A percentile compares a stretch with the other conserved stretches of the same genome.
These are phyloP conservation scores for Millerozyma acaciae DNA, from an alignment of 805 yeast genomes.

Conservation along the genomic window DNA sequence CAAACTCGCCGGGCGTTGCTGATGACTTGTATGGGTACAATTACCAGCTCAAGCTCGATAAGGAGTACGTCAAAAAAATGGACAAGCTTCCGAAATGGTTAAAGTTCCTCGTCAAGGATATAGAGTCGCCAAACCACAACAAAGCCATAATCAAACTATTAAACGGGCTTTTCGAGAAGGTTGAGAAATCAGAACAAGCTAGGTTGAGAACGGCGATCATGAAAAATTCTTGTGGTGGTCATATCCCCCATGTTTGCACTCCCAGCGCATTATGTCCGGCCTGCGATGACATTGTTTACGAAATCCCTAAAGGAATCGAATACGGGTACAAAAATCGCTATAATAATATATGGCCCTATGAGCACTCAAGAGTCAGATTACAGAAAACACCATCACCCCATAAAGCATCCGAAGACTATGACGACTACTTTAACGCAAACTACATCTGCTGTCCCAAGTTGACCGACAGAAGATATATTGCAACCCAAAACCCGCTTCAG, in stretches of 20 bases:
- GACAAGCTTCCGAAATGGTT: conserved; percentile 33
- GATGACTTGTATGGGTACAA: conserved; percentile 11
- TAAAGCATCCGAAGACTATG: conserved; percentile 12
- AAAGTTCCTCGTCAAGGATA: conserved; percentile 11
- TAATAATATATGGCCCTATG: conserved; percentile 47
- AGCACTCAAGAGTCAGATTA: conserved; percentile 42
- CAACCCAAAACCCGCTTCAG: conserved; percentile 43
- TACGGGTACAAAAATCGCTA: conserved; percentile 43
- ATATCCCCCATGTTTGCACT: conserved; percentile 26
- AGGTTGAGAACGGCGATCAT: conserved; percentile 33
- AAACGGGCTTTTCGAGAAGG: conserved; percentile 29
- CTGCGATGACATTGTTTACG: conserved; percentile 37
- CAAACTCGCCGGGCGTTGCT: too few relatives aligned
- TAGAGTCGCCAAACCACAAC: conserved; percentile 10
- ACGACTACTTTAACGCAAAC: conserved; percentile 46
- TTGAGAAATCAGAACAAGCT: conserved; percentile 37
- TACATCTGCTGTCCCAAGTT: conserved; percentile 30
- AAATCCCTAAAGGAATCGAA: conserved; percentile 42
- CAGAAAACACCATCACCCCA: conserved; percentile 14
- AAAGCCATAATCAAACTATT: conserved; percentile 21
- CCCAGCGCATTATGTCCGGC: conserved; percentile 41
- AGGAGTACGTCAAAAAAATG: conserved; percentile 9
- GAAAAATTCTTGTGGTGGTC: conserved; percentile 9
- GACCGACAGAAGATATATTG: conserved; percentile 31
- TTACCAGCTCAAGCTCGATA: conserved; percentile 22